Conservation (phyloP, 306 rosid species). For the Crataegus laevigata region DNA sequence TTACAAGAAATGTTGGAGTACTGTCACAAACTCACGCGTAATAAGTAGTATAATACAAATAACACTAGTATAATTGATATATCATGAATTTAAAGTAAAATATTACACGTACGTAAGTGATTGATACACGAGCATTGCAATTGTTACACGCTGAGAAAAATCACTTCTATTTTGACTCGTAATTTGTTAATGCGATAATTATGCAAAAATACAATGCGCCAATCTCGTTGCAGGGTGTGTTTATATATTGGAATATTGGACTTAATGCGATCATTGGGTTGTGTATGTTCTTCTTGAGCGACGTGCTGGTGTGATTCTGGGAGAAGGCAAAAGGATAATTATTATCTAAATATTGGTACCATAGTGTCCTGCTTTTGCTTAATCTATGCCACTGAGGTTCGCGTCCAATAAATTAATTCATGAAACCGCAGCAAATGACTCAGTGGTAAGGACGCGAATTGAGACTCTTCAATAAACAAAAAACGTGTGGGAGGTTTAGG, state of each 20-base stretch:
- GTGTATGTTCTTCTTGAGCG: background rate
- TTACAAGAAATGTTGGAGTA: too few species aligned
- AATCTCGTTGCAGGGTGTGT: background rate
- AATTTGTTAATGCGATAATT: background rate
- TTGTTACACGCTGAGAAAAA: too few species aligned
- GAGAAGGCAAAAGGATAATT: background rate
- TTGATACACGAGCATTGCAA: too few species aligned
- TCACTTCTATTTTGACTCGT: too few species aligned
- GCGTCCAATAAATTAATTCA: background rate
- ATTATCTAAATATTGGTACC: background rate
- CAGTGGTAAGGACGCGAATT: too few species aligned
- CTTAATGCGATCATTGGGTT: background rate
- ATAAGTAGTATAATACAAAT: too few species aligned
- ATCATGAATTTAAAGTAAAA: too few species aligned
- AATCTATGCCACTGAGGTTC: background rate
- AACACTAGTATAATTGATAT: too few species aligned
- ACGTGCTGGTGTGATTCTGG: background rate
- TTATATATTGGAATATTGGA: background rate
- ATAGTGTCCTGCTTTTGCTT: background rate
- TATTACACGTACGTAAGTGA: too few species aligned
- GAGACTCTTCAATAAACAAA: too few species aligned
- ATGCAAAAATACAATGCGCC: background rate
- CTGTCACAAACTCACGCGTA: too few species aligned
- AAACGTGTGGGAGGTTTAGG: fast-evolving
- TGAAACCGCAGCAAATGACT: too few species aligned